Evolutionary conservation across 495 filamentous ascomycete genomes (phyloP).

Genomic region (Collariella sp.): DNA sequence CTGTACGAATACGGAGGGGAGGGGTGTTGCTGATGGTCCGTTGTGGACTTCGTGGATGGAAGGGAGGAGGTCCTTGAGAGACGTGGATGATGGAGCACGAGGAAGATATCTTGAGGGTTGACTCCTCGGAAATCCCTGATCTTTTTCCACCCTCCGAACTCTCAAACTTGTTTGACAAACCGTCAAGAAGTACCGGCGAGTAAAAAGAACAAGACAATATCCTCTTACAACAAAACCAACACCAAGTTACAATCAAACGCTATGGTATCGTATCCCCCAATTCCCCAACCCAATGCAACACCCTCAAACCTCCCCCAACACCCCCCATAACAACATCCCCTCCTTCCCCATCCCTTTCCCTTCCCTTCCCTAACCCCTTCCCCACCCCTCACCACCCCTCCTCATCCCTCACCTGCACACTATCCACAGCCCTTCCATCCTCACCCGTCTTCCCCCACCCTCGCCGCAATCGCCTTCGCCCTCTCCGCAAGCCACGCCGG

Average conservation of each 20-base stretch:
- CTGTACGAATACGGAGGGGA: constrained; percentile 7
- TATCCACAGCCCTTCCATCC: constrained; percentile 18
- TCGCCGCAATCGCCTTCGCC: constrained; percentile 16
- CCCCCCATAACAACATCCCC: constrained; percentile 15
- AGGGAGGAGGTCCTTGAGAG: neutral
- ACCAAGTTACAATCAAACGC: neutral
- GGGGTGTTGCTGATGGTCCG: too few relatives aligned
- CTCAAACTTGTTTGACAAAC: neutral
- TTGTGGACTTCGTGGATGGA: neutral
- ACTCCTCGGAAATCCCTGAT: too few relatives aligned
- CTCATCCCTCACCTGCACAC: constrained; percentile 15
- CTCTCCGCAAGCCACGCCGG: constrained; percentile 38
- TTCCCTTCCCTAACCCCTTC: neutral
- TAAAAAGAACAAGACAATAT: neutral
- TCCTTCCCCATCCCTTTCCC: neutral
- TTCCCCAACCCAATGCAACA: neutral
- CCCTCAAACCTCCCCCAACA: neutral
- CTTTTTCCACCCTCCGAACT: too few relatives aligned
- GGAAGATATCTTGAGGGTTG: too few relatives aligned
- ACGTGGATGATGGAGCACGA: too few relatives aligned
- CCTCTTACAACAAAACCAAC: neutral
- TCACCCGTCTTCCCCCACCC: constrained; percentile 12
- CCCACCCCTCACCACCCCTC: constrained; percentile 17
- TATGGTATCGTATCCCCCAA: neutral
- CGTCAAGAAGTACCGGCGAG: too few relatives aligned